A percentile compares a stretch with the other conserved stretches of the same genome.
Conservation (phyloP, 345 rosid genomes). For the Citrus unshiu region DNA sequence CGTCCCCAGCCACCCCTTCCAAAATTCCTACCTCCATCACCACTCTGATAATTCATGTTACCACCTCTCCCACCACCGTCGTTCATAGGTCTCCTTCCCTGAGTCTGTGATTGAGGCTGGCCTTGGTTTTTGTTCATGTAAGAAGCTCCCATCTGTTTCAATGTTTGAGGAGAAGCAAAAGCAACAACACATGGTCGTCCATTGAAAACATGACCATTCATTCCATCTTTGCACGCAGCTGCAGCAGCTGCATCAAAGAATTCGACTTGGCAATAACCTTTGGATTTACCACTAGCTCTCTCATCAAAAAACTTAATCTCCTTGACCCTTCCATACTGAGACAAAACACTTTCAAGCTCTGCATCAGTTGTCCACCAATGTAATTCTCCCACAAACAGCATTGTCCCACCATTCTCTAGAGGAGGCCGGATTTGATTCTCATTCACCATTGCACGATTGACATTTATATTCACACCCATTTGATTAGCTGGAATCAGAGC, state of each 20-base stretch:
- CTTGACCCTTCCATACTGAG: constrained; percentile 77
- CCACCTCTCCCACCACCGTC: constrained; percentile 70
- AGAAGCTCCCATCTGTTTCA: constrained; percentile 80
- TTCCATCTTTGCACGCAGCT: constrained; percentile 77
- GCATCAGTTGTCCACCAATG: constrained; percentile 97
- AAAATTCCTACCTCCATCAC: constrained; percentile 66
- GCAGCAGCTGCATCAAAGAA: constrained; percentile 68
- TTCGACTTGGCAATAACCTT: constrained; percentile 89
- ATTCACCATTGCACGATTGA: constrained; percentile 34
- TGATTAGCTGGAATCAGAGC: constrained; percentile 49
- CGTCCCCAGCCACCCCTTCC: constrained; percentile 81
- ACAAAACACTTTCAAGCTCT: constrained; percentile 62
- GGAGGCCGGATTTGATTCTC: constrained; percentile 60
- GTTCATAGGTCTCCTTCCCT: constrained; percentile 62
- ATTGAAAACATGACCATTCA: constrained; percentile 65
- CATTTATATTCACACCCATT: constrained; percentile 38
- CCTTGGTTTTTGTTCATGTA: constrained; percentile 61
- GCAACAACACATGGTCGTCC: constrained; percentile 84
- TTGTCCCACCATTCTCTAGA: constrained; percentile 67
- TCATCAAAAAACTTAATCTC: constrained; percentile 86
- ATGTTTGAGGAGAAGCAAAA: constrained; percentile 77
- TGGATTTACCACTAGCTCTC: constrained; percentile 85
- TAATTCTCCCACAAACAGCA: constrained; percentile 70
- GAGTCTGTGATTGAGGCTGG: constrained; percentile 61
- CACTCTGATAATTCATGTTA: constrained; percentile 61